These are phyloP conservation scores for Heliosperma pusillum DNA, from an alignment of 148 eudicot genomes.

Conservation along the genomic window DNA sequence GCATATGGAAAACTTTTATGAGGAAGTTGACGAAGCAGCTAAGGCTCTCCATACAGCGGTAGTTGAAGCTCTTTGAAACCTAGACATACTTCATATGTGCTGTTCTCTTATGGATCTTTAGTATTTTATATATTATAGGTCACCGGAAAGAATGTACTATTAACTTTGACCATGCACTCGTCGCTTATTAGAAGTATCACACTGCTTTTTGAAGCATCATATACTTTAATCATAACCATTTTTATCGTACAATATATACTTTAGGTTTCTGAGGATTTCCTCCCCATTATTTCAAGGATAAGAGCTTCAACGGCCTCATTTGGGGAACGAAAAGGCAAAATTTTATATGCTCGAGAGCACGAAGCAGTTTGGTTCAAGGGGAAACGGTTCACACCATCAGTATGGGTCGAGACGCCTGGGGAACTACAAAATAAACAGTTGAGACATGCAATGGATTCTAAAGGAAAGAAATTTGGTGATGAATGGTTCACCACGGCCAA, in stretches of 20 bases:
- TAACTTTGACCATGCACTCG: not conserved
- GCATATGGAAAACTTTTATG: conserved; percentile 65
- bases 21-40: conserved; percentile 82
- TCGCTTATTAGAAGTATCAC: not conserved
- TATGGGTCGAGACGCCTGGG: conserved; percentile 86
- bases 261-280: conserved; percentile 85
- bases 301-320: conserved; percentile 69
- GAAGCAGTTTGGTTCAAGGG: conserved; percentile 97
- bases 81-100: not conserved
- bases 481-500: conserved; percentile 92
- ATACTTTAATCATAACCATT: conserved; percentile 1
- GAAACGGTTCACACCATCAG: conserved; percentile 76
- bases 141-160: not conserved
- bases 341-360: conserved; percentile 87
- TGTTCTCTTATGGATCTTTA: not conserved
- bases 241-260: conserved; percentile 6
- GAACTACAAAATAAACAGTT: conserved; percentile 88
- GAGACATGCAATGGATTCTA: conserved; percentile 78
- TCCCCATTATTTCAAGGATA: conserved; percentile 80
- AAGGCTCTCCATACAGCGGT: conserved; percentile 68
- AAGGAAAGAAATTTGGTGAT: conserved; percentile 90
- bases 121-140: not conserved
- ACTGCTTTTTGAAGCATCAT: not conserved
- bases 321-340: conserved; percentile 91
- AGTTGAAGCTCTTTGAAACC: conserved; percentile 29